phyloP scores from a whole-genome alignment of 108 stramenopile genomes.

The Seminavis robusta region DNA sequence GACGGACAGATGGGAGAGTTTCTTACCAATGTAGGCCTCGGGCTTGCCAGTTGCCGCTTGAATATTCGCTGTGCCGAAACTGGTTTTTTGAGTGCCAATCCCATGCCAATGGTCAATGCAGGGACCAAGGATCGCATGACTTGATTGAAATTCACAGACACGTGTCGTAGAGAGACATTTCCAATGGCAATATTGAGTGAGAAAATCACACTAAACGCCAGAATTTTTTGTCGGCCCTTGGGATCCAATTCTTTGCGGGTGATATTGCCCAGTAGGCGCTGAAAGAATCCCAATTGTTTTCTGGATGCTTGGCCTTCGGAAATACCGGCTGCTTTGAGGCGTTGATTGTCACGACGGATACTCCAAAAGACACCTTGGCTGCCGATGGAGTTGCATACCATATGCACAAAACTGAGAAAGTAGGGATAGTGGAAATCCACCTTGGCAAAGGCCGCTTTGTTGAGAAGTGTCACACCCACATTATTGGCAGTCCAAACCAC shows the following conservation, averaged over 20 bases:
- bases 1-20: background rate
- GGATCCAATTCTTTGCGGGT: constrained; percentile 46
- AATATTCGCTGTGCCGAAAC: constrained; percentile 44
- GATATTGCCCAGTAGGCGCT: constrained; percentile 45
- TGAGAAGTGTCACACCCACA: constrained; percentile 79
- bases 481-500: constrained; percentile 78
- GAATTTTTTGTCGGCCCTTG: constrained; percentile 40
- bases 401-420: constrained; percentile 80
- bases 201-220: constrained; percentile 73
- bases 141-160: constrained; percentile 90
- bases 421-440: constrained; percentile 89
- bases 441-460: constrained; percentile 79
- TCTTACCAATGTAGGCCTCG: constrained; percentile 70
- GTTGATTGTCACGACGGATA: constrained; percentile 8
- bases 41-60: constrained; percentile 63
- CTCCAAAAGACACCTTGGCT: constrained; percentile 44
- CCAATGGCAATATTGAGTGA: constrained; percentile 87
- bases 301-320: too few relatives aligned
- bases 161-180: constrained; percentile 65
- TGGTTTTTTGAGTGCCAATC: constrained; percentile 40
- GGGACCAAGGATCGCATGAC: constrained; percentile 74
- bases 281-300: constrained; percentile 27
- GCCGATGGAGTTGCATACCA: constrained; percentile 72
- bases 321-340: too few relatives aligned
- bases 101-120: constrained; percentile 69